Percentiles rank a stretch among this genome's conserved stretches.
Conservation (phyloP, 2,329 filamentous ascomycete genomes). For the Ophiosphaerella korrae region DNA sequence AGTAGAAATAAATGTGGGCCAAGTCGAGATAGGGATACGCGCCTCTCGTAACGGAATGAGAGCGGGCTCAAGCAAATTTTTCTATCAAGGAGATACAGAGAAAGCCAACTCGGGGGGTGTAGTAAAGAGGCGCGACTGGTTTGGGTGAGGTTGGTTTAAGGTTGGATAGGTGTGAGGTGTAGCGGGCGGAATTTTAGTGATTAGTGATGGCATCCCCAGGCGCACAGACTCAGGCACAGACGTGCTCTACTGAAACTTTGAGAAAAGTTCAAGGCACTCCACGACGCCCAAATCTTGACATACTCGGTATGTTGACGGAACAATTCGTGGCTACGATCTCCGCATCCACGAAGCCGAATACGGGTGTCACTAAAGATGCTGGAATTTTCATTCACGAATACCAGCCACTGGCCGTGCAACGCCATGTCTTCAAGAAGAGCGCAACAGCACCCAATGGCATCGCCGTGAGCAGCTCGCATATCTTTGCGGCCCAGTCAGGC, state of each 20-base stretch:
- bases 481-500: conserved; percentile 89
- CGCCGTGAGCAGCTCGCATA: conserved; percentile 78
- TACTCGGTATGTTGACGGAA: conserved; percentile 55
- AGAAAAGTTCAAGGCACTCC: background rate
- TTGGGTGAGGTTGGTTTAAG: background rate
- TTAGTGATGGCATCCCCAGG: conserved; percentile 1
- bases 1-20: too few species aligned
- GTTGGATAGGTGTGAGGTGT: background rate
- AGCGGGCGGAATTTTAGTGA: background rate
- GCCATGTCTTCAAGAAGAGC: conserved; percentile 88
- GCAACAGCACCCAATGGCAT: conserved; percentile 78
- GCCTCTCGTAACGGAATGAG: too few species aligned
- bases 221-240: conserved; percentile 1
- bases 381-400: conserved; percentile 86
- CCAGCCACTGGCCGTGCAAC: conserved; percentile 76
- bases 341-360: conserved; percentile 48
- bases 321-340: conserved; percentile 56
- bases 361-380: conserved; percentile 70
- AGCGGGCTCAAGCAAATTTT: too few species aligned
- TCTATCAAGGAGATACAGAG: background rate
- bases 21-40: too few species aligned
- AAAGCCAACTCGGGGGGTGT: background rate
- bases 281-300: conserved; percentile 3
- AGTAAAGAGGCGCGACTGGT: too few species aligned
- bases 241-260: conserved; percentile 18